Conservation (phyloP, 768 basidiomycete genomes). For the Trametes elegans region DNA sequence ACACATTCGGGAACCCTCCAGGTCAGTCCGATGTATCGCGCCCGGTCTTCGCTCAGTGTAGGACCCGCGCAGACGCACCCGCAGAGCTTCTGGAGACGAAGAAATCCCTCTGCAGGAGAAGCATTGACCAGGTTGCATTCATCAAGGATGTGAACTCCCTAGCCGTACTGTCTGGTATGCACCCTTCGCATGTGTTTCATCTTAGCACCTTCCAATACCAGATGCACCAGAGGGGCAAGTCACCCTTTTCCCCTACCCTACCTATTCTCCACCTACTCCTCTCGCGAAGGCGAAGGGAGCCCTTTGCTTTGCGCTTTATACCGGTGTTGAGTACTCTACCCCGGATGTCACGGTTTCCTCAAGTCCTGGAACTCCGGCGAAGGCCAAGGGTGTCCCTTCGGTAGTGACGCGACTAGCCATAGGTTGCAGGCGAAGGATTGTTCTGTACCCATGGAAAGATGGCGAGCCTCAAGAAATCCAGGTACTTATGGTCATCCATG, state of each 20-base stretch:
- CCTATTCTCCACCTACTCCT: conserved; percentile 64
- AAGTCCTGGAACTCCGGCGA: conserved; percentile 19
- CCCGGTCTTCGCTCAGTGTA: not conserved
- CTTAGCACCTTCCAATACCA: not conserved
- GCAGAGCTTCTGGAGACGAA: conserved; percentile 58
- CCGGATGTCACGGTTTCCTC: conserved; percentile 24
- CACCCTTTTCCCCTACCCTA: conserved; percentile 75
- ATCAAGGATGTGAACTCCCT: conserved; percentile 86
- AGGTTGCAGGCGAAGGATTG: conserved; percentile 82
- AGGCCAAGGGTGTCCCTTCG: conserved; percentile 53
- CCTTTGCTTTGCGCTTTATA: conserved; percentile 76
- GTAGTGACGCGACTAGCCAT: conserved; percentile 76
- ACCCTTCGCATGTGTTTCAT: not conserved
- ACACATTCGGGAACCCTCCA: conserved; percentile 39
- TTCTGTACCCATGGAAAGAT: conserved; percentile 85
- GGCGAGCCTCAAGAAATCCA: conserved; percentile 72
- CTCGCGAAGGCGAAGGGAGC: conserved; percentile 78
- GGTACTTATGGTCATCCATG: conserved; percentile 52
- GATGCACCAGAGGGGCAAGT: conserved; percentile 59
- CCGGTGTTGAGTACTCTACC: conserved; percentile 49
- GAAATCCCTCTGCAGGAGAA: conserved; percentile 59
- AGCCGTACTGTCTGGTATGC: conserved; percentile 77
- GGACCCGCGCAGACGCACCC: conserved; percentile 28
- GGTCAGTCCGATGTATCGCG: conserved; percentile 31
- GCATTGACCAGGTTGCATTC: conserved; percentile 87